These are phyloP conservation scores for Pichia terricola DNA, from an alignment of 1,139 yeast species.

Conservation along the genomic window DNA sequence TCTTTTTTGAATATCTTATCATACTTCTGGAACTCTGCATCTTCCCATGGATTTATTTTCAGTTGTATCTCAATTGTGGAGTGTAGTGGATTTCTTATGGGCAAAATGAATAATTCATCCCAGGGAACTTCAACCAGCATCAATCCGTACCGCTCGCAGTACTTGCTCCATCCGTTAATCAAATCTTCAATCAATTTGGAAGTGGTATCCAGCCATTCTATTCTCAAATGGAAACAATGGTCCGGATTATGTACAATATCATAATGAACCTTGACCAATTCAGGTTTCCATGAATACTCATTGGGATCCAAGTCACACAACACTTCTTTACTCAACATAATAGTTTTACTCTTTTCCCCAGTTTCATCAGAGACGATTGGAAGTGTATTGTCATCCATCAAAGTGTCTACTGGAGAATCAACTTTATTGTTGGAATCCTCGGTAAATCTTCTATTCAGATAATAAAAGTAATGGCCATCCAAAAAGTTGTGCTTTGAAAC, in stretches of 20 bases:
- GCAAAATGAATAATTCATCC: constrained; percentile 73
- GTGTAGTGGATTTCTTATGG: constrained; percentile 75
- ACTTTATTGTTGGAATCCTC: neutral
- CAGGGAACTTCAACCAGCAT: constrained; percentile 89
- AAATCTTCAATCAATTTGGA: constrained; percentile 84
- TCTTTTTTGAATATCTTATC: constrained; percentile 33
- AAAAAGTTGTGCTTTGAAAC: constrained; percentile 73
- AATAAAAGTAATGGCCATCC: constrained; percentile 90
- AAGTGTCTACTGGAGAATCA: neutral
- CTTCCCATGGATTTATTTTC: constrained; percentile 59
- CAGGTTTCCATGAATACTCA: constrained; percentile 65
- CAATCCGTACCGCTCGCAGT: constrained; percentile 80
- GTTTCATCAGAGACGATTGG: neutral
- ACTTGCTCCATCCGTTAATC: constrained; percentile 69
- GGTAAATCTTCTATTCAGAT: constrained; percentile 41
- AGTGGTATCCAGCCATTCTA: constrained; percentile 91
- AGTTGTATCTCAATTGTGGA: constrained; percentile 65
- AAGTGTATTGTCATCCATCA: too few species aligned
- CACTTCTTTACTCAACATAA: constrained; percentile 50
- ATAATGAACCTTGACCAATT: constrained; percentile 72
- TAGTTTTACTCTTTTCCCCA: constrained; percentile 17
- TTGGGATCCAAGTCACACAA: constrained; percentile 70
- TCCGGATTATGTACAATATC: constrained; percentile 92
- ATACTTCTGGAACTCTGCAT: constrained; percentile 40
- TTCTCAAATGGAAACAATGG: constrained; percentile 82